Evolutionary conservation across 2,329 filamentous ascomycete species (phyloP).

Genomic region (Fusarium oxysporum): DNA sequence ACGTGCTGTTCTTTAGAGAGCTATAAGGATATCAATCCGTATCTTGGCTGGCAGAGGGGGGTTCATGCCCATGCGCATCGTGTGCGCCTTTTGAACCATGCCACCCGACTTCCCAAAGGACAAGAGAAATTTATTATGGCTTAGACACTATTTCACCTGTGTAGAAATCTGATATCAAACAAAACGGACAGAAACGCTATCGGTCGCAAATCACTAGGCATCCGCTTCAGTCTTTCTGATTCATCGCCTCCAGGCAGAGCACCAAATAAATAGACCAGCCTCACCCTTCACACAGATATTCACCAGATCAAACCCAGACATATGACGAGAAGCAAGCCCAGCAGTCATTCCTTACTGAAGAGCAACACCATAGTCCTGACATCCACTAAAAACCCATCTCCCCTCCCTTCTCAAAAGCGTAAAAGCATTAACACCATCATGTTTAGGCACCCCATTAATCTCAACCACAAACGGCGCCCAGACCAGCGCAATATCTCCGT

Average conservation of each 20-base stretch:
- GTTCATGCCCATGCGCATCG: background rate
- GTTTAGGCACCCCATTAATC: background rate
- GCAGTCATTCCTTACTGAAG: background rate
- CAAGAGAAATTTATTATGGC: accelerated
- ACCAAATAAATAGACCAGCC: background rate
- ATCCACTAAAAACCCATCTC: conserved; percentile 15
- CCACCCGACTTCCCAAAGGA: accelerated
- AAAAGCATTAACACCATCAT: conserved; percentile 9
- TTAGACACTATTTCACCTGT: background rate
- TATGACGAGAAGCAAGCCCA: background rate
- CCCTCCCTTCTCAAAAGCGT: background rate
- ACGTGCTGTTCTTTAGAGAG: background rate
- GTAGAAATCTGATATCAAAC: accelerated
- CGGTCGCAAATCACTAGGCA: background rate
- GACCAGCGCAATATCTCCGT: conserved; percentile 13
- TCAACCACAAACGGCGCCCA: conserved; percentile 29
- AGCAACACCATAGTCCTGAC: conserved; percentile 8
- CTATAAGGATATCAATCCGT: accelerated
- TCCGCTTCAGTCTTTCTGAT: accelerated
- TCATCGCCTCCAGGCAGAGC: background rate
- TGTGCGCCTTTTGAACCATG: background rate
- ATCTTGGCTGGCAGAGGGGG: accelerated
- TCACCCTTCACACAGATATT: no score
- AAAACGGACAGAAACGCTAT: background rate
- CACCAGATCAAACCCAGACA: background rate